A percentile compares a stretch with the other conserved stretches of the same genome.
These are phyloP conservation scores for Hippophae rhamnoides DNA, from an alignment of 306 rosid genomes.

Conservation along the genomic window DNA sequence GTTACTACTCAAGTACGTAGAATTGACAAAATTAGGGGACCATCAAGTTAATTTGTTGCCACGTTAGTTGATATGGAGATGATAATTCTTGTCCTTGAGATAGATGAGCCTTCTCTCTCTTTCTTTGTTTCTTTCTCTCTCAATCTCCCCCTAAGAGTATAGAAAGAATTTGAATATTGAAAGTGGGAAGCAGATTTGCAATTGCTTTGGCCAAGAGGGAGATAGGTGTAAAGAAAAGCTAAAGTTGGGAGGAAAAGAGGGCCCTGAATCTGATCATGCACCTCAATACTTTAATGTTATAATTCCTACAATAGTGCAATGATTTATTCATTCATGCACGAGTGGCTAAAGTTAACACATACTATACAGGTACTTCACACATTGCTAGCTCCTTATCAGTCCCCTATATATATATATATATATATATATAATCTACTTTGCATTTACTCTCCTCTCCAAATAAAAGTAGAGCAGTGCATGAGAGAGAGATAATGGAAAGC, in stretches of 20 bases:
- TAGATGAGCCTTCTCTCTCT: neutral
- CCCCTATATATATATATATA: constrained; percentile 3
- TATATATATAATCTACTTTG: neutral
- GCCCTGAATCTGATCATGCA: constrained; percentile 16
- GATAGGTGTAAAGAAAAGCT: constrained; percentile 3
- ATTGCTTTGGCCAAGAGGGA: constrained; percentile 8
- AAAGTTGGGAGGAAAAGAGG: constrained; percentile 26
- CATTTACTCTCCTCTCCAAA: neutral
- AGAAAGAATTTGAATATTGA: neutral
- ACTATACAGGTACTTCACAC: neutral
- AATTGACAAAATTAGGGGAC: no score
- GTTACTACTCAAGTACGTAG: no score
- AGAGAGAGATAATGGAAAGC: constrained; percentile 24
- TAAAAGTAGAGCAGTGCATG: neutral
- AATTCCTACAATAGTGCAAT: neutral
- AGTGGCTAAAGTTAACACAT: neutral
- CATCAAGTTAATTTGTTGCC: no score
- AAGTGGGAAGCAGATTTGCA: constrained; percentile 23
- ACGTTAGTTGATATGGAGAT: no score
- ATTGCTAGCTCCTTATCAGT: neutral
- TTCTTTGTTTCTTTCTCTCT: neutral
- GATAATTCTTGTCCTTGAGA: no score
- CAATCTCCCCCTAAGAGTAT: neutral
- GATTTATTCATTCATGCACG: constrained; percentile 22
- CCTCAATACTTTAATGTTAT: constrained; percentile 15